Base-by-base conservation (phyloP, 176 grass and related monocot species). In the Zoysia japonica region DNA sequence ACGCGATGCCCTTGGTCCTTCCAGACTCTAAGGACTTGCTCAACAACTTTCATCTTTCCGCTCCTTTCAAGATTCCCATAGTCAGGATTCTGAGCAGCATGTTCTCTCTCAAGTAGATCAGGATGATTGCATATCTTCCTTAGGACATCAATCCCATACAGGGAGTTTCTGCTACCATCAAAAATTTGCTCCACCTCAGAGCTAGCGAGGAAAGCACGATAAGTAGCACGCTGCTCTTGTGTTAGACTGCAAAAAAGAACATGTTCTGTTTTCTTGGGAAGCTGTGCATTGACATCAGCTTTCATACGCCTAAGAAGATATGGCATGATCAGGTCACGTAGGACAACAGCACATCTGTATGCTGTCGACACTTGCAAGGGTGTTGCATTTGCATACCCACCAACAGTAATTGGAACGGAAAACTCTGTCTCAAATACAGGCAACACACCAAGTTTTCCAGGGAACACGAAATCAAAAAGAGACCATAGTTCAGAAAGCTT, bases 391-490 rank as follows among this genome's bases (percentile, higher is more conserved):
- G 89, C 87, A 82, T 97, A 97, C 67, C 94, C 94, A 7, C 94
- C 91, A 46, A 94, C 89, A 77, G 87, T 97, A 86, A 97, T 94
- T 71, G 94, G 94, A 61, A 97, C 94, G 47, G 94, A 89, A 72
- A 94, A 94, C 76, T 97, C 94, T 3, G 85, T 68, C 85, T 97
- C 94, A 78, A 97, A 94, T 70, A 94, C 91, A 47, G 94, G 94
- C 9, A 94, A 77, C 59, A 97, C 94, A 14, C 94, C 94, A 84
- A 97, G 68, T 82, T 97, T 97, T 73, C 94, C 94, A 85, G 94
- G 94, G 84, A 97, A 97, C 38, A 97, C 91, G 1, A 97, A 97
- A 94, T 97, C 94, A 15, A 94, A 97, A 64, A 97, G 91, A 87
- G 94, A 94, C 94, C 94, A 97, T 44, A 97, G 69, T 81, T 97